A percentile compares a stretch with the other conserved stretches of the same genome.
Conservation (phyloP, 106 monocot genomes). For the Narthecium ossifragum region DNA sequence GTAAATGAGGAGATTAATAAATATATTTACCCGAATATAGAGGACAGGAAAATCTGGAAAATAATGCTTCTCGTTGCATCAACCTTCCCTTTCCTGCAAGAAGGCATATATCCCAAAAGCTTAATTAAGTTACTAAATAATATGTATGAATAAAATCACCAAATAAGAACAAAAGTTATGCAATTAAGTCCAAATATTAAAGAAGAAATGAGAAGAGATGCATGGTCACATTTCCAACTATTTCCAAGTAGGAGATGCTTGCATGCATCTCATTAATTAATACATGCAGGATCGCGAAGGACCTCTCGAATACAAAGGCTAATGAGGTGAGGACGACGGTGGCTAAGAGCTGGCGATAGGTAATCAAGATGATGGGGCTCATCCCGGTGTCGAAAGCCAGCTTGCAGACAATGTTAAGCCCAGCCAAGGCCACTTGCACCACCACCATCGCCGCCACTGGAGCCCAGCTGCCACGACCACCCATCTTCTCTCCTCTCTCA, state of each 20-base stretch:
- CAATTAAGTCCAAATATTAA: too few species aligned
- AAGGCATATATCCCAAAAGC: too few species aligned
- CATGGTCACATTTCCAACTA: too few species aligned
- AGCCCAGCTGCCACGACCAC: slow-evolving; percentile 5
- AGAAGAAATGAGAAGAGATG: too few species aligned
- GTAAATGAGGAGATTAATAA: background rate
- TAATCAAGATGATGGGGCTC: slow-evolving; percentile 73
- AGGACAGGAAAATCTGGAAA: slow-evolving; percentile 71
- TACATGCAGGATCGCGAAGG: too few species aligned
- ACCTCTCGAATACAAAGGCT: slow-evolving; percentile 70
- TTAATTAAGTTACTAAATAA: too few species aligned
- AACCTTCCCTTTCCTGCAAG: slow-evolving; percentile 39
- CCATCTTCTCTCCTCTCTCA: background rate
- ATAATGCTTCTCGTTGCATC: slow-evolving; percentile 33
- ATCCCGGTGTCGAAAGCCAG: slow-evolving; percentile 77
- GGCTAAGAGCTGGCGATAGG: slow-evolving; percentile 77
- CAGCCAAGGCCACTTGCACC: slow-evolving; percentile 74
- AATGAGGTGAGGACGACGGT: slow-evolving; percentile 45
- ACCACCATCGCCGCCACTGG: slow-evolving; percentile 62
- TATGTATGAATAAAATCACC: too few species aligned
- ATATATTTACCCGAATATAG: slow-evolving; percentile 78
- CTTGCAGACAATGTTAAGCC: slow-evolving; percentile 73
- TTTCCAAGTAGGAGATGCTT: too few species aligned
- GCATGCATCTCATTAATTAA: too few species aligned
- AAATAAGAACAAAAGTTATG: too few species aligned